Percentiles rank a stretch among this genome's conserved stretches.
Evolutionary conservation across 1,139 yeast genomes (phyloP).

Genomic region (Meyerozyma guilliermondii): DNA sequence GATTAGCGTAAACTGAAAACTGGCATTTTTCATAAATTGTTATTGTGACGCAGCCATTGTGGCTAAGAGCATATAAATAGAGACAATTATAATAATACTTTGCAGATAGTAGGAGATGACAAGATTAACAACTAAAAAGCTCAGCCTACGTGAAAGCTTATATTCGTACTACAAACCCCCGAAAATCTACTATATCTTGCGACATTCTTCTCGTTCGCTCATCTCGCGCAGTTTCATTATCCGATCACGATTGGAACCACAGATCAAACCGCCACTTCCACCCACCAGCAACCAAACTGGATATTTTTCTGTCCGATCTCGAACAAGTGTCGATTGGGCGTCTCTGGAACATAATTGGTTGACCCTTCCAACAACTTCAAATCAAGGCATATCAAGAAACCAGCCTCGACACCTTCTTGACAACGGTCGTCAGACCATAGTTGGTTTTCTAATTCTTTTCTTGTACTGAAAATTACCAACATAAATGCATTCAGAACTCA

Average conservation of each 20-base stretch:
- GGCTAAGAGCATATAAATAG: too few species aligned
- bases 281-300: background rate
- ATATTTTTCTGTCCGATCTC: background rate
- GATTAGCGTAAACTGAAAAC: conserved; percentile 6
- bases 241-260: background rate
- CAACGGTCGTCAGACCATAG: background rate
- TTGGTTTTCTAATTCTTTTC: background rate
- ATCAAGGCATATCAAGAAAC: too few species aligned
- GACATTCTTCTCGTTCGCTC: background rate
- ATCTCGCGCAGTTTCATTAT: background rate
- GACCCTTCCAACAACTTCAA: background rate
- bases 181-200: background rate
- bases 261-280: background rate
- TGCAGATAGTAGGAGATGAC: too few species aligned
- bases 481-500: background rate
- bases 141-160: too few species aligned
- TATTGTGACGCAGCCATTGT: too few species aligned
- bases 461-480: too few species aligned
- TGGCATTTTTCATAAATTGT: too few species aligned
- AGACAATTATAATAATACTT: too few species aligned
- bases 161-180: background rate
- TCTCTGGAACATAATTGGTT: background rate
- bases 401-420: too few species aligned
- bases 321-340: background rate
- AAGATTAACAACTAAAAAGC: too few species aligned